phyloP scores from a whole-genome alignment of 2,329 filamentous ascomycete species.

The Penicillium fuscoglaucum region DNA sequence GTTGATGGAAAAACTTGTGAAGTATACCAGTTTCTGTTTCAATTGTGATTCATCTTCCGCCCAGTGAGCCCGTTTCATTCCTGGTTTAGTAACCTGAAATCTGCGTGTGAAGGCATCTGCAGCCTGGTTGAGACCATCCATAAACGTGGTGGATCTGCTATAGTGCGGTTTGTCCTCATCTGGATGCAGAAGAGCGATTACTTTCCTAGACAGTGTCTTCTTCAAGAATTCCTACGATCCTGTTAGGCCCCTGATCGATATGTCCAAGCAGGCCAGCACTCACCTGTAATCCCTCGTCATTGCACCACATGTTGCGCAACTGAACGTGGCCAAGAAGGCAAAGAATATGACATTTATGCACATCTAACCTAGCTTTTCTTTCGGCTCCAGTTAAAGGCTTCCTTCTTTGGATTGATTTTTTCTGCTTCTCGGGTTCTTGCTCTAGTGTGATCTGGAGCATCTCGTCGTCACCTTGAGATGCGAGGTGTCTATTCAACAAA shows the following conservation, averaged over 20 bases:
- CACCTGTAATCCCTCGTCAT: constrained; percentile 68
- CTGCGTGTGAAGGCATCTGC: constrained; percentile 66
- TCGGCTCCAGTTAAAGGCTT: constrained; percentile 59
- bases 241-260: constrained; percentile 11
- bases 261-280: constrained; percentile 6
- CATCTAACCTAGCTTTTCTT: constrained; percentile 63
- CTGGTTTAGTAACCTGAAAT: constrained; percentile 71
- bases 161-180: constrained; percentile 69
- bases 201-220: constrained; percentile 65
- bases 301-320: constrained; percentile 85
- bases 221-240: constrained; percentile 51
- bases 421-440: constrained; percentile 28
- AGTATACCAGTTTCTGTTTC: constrained; percentile 51
- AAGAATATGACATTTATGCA: constrained; percentile 85
- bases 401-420: constrained; percentile 39
- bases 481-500: constrained; percentile 1
- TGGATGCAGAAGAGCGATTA: constrained; percentile 67
- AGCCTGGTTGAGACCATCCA: constrained; percentile 72
- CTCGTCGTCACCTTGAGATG: constrained; percentile 22
- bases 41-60: constrained; percentile 65
- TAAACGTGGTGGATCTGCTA: constrained; percentile 71
- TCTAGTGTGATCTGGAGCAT: constrained; percentile 43
- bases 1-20: constrained; percentile 15
- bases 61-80: constrained; percentile 73
- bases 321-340: constrained; percentile 78